These are phyloP conservation scores for Pisolithus orientalis DNA, from an alignment of 768 basidiomycete species.

Conservation along the genomic window DNA sequence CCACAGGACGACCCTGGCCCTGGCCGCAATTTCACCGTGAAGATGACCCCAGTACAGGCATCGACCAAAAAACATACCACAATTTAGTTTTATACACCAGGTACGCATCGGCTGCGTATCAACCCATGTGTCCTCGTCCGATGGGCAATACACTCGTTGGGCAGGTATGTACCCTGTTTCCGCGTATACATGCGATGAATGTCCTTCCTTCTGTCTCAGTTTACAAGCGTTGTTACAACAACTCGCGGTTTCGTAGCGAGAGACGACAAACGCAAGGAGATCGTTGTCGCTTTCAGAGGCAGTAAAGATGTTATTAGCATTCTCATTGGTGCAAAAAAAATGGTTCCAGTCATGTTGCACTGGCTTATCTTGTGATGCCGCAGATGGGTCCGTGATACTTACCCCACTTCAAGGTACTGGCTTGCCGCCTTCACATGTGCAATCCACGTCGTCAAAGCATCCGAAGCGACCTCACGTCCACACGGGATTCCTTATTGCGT, in stretches of 20 bases:
- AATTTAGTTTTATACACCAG: slow-evolving; percentile 41
- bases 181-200: neutral
- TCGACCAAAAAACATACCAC: slow-evolving; percentile 33
- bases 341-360: neutral
- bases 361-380: slow-evolving; percentile 3
- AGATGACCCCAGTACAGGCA: slow-evolving; percentile 20
- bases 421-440: slow-evolving; percentile 12
- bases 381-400: slow-evolving; percentile 19
- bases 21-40: slow-evolving; percentile 22
- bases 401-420: slow-evolving; percentile 17
- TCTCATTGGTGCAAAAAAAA: slow-evolving; percentile 10
- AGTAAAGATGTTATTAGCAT: slow-evolving; percentile 21
- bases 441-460: neutral
- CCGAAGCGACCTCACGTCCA: slow-evolving; percentile 26
- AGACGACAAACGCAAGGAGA: slow-evolving; percentile 36
- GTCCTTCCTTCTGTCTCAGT: slow-evolving; percentile 19
- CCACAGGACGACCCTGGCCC: neutral
- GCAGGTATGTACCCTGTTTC: slow-evolving; percentile 26
- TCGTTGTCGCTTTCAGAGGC: slow-evolving; percentile 38
- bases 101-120: slow-evolving; percentile 47
- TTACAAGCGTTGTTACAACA: slow-evolving; percentile 30
- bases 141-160: slow-evolving; percentile 38
- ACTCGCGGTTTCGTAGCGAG: slow-evolving; percentile 41
- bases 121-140: slow-evolving; percentile 40
- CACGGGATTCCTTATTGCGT: slow-evolving; percentile 30